Evolutionary conservation across 441 rosid genomes (phyloP), one percentile per base, ranked within the genome.

Genomic region (Arabidopsis hybrid): DNA sequence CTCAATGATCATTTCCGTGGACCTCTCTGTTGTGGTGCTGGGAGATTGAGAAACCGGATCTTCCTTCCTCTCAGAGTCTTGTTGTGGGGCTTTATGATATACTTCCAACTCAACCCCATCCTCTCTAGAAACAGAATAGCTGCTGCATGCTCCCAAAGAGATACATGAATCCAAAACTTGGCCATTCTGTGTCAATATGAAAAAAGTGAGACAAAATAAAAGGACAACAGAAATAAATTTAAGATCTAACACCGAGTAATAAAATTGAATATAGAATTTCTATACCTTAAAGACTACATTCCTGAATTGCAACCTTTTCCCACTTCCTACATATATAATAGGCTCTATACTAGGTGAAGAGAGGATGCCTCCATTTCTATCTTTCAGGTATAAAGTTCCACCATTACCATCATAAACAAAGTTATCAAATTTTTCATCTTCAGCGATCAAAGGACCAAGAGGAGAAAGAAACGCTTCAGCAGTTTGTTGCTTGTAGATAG

Each of bases 391-490:
- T 67, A 95, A 74, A 60, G 69, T 80, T 71, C 99, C 97, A 77
- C 97, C 99, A 60, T 84, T 82, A 79, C 99, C 99, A 82, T 95
- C 97, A 83, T 90, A 95, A 77, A 91, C 77, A 72, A 89, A 93
- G 78, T 91, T 83, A 73, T 84, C 84, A 80, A 80, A 88, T 45
- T 86, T 85, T 74, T 91, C 99, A 80, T 83, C 84, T 73, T 96
- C 99, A 78, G 84, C 91, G 70, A 96, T 89, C 71, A 96, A 81
- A 78, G 96, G 98, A 70, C 89, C 90, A 75, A 77, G 71, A 51
- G 99, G 99, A 73, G 97, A 93, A 45, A 95, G 82, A 21, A 85
- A 82, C 47, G 86, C 70, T 80, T 93, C 97, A 74, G 86, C 74
- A 67, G 83, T 77, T n/a, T 91, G 79, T 71, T 93, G 99, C 65